Evolutionary conservation across 805 yeast genomes (phyloP).

Genomic region (Metschnikowia proteae): DNA sequence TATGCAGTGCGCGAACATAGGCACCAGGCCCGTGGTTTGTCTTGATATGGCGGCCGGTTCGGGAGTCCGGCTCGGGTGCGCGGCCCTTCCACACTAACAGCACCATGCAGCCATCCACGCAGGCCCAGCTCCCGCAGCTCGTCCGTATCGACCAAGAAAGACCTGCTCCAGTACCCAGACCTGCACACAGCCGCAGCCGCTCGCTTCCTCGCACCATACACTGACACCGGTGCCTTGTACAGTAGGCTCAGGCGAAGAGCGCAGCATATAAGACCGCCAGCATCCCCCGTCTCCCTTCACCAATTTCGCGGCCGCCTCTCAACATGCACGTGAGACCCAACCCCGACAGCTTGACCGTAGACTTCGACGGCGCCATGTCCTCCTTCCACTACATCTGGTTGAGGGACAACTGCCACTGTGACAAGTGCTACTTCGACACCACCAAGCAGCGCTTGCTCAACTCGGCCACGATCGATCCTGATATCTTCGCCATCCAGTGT

Average conservation of each 20-base stretch:
- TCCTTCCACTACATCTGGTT: constrained; percentile 48
- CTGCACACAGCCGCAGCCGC: not conserved
- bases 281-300: too few species aligned
- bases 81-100: too few species aligned
- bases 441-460: constrained; percentile 61
- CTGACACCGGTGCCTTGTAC: not conserved
- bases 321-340: constrained; percentile 1
- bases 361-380: constrained; percentile 10
- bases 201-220: constrained; percentile 8
- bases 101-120: too few species aligned
- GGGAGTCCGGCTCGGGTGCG: too few species aligned
- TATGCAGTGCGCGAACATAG: not conserved
- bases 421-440: constrained; percentile 46
- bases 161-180: not conserved
- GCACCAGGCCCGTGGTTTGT: not conserved
- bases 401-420: constrained; percentile 61
- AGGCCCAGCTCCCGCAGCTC: too few species aligned
- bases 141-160: too few species aligned
- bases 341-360: constrained; percentile 7
- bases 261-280: not conserved
- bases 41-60: too few species aligned
- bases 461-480: constrained; percentile 42
- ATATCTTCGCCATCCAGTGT: constrained; percentile 22
- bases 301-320: too few species aligned
- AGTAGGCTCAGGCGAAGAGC: not conserved